Base-by-base conservation (phyloP, 2,329 filamentous ascomycete genomes). In the Pseudonectria foliicola region DNA sequence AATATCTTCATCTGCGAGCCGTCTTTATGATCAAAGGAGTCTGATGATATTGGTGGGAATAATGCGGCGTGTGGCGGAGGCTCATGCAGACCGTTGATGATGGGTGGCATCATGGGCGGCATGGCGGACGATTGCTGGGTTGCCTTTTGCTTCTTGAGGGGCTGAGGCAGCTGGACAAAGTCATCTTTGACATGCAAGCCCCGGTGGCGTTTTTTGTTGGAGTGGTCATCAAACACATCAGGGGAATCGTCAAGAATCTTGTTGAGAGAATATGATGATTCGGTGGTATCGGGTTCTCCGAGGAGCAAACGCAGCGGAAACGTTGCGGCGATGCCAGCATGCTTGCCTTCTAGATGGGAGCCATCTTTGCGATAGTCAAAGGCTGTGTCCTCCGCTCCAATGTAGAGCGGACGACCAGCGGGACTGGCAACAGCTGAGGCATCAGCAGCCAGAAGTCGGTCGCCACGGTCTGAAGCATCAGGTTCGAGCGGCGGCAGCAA, bases 1-100 rank as follows among this genome's bases (percentile, higher is more conserved):
- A 70, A 50, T 12, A 63, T 52, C 31, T 63, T 59, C 44, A 66
- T 60, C 44, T 57, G 63, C 30, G 62, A 56, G 24, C 66, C 61
- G 27, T 67, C 67, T 14, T 67, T 65, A 38, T 68, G 64, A 40
- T 71, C 64, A 45, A 77, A 77, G 2, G 72, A 69, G 29, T 61
- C 66, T 6, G 74, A 75, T 5, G 72, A 67, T 39, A 81, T 81
- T 8, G 77, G 77, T 3, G 77, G 76, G 43, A 81, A 79, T n/a
- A 79, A 61, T 27, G 73, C 70, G 31, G 73, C 70, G 37, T 77
- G 66, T 4, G 73, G 75, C 3, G 77, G 77, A 3, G 76, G 77
- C 45, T 80, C 73, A 45, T 74, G 70, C 5, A 82, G 62, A 32
- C 76, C 77, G 40, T 77, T 78, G 53, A 81, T 80, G 42, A 81